phyloP scores from a whole-genome alignment of 176 grass and related monocot genomes.

The Stipa capillata region DNA sequence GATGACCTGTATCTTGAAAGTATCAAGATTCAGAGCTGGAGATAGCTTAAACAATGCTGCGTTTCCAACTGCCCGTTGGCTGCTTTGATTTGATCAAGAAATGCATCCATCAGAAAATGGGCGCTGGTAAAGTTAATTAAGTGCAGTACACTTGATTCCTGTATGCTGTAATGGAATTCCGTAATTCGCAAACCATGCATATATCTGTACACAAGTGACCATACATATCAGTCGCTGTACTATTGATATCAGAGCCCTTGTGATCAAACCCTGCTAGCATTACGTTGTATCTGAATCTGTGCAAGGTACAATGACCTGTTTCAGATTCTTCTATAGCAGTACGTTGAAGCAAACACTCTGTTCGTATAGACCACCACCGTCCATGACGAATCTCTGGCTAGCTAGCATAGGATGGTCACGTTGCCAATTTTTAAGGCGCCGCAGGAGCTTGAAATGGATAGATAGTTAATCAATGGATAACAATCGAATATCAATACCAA shows the following conservation, averaged over 20 bases:
- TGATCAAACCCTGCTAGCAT: too few species aligned
- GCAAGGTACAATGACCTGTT: not conserved
- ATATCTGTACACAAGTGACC: too few species aligned
- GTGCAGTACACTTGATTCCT: not conserved
- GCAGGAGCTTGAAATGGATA: not conserved
- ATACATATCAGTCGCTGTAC: not conserved
- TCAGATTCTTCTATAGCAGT: slow-evolving; percentile 12
- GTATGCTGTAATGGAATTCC: not conserved
- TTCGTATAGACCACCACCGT: not conserved
- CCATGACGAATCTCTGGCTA: slow-evolving; percentile 1
- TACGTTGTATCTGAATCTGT: too few species aligned
- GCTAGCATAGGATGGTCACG: slow-evolving; percentile 11
- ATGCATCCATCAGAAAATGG: not conserved
- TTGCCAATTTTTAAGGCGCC: not conserved
- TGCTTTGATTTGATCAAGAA: not conserved
- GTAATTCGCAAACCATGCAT: not conserved
- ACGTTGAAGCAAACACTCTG: slow-evolving; percentile 10
- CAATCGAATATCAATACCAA: not conserved
- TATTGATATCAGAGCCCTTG: too few species aligned
- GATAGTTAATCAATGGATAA: not conserved
- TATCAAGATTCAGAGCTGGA: slow-evolving; percentile 16
- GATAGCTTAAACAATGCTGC: slow-evolving; percentile 36
- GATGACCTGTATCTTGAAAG: slow-evolving; percentile 40
- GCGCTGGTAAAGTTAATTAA: not conserved
- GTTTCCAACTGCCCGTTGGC: slow-evolving; percentile 5